Conservation (phyloP, 805 yeast genomes). For the Candida saitoana region DNA sequence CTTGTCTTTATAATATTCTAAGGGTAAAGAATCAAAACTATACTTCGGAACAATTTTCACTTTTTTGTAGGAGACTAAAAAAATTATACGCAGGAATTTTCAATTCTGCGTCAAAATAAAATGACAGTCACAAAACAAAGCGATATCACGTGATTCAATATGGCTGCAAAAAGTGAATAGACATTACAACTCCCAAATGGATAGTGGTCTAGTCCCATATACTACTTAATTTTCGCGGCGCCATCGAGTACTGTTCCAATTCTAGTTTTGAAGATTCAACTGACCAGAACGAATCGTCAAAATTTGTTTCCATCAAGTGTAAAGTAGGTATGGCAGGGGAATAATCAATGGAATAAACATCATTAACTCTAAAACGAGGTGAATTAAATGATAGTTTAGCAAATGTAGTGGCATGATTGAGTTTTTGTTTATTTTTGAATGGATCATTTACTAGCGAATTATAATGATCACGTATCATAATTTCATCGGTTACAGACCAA, state of each 20-base stretch:
- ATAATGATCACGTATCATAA: conserved; percentile 17
- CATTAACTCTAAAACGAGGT: conserved; percentile 16
- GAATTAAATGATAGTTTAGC: conserved; percentile 17
- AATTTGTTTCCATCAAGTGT: neutral
- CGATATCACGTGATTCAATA: neutral
- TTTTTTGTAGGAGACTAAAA: neutral
- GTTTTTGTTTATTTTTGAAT: neutral
- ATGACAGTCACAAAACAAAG: neutral
- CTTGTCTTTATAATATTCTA: conserved; percentile 34
- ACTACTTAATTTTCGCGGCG: conserved; percentile 14
- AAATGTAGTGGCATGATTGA: conserved; percentile 13
- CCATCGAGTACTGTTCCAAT: conserved; percentile 26
- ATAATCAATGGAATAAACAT: conserved; percentile 9
- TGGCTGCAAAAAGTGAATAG: conserved; percentile 5
- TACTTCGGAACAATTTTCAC: neutral
- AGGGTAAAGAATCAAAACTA: conserved; percentile 9
- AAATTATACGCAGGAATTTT: neutral
- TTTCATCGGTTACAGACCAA: conserved; percentile 30
- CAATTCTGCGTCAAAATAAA: neutral
- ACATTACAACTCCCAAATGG: neutral
- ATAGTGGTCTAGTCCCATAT: conserved; percentile 13
- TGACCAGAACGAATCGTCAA: conserved; percentile 20
- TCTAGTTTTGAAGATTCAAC: conserved; percentile 23
- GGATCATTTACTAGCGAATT: conserved; percentile 1
- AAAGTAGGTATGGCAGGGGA: neutral